These are phyloP conservation scores for Arthrobotrys pseudoclavata DNA, from an alignment of 2,329 filamentous ascomycete genomes.

Conservation along the genomic window DNA sequence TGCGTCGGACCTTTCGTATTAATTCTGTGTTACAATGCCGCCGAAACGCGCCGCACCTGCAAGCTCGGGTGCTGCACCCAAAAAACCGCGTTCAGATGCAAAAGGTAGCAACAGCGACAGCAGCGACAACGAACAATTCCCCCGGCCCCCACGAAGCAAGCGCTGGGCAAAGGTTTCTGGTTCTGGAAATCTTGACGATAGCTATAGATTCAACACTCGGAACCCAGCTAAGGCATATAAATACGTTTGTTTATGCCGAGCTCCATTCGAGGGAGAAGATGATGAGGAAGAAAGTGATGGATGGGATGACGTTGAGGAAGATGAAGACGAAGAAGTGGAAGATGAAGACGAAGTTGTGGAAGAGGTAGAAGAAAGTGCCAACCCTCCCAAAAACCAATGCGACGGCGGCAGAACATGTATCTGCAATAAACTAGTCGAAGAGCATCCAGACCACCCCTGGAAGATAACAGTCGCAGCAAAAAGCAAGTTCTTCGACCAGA, in stretches of 20 bases:
- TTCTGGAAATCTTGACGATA: slow-evolving; percentile 65
- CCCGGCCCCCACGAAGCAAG: slow-evolving; percentile 57
- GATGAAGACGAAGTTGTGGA: slow-evolving; percentile 45
- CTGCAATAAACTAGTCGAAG: slow-evolving; percentile 64
- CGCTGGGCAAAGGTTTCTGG: slow-evolving; percentile 65
- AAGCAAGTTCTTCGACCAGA: slow-evolving; percentile 63
- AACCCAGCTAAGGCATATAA: slow-evolving; percentile 64
- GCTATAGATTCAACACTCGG: slow-evolving; percentile 63
- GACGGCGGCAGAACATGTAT: slow-evolving; percentile 64
- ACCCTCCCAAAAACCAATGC: slow-evolving; percentile 25
- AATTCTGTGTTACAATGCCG: slow-evolving; percentile 25
- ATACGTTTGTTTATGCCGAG: slow-evolving; percentile 64
- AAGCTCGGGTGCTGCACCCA: not conserved
- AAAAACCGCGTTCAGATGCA: not conserved
- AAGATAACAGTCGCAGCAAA: slow-evolving; percentile 64
- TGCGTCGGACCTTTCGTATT: slow-evolving; percentile 7
- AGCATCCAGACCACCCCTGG: slow-evolving; percentile 65
- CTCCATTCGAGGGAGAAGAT: slow-evolving; percentile 39
- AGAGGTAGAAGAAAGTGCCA: slow-evolving; percentile 54
- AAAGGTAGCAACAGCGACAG: not conserved
- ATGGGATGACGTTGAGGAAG: slow-evolving; percentile 53
- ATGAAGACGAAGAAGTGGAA: slow-evolving; percentile 50
- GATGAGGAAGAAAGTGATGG: slow-evolving; percentile 50
- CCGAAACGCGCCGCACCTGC: slow-evolving; percentile 33
- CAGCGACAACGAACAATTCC: not conserved